A percentile compares a stretch with the other conserved stretches of the same genome.
Evolutionary conservation across 148 eudicot species (phyloP).

Genomic region (Rhododendron ovatum): DNA sequence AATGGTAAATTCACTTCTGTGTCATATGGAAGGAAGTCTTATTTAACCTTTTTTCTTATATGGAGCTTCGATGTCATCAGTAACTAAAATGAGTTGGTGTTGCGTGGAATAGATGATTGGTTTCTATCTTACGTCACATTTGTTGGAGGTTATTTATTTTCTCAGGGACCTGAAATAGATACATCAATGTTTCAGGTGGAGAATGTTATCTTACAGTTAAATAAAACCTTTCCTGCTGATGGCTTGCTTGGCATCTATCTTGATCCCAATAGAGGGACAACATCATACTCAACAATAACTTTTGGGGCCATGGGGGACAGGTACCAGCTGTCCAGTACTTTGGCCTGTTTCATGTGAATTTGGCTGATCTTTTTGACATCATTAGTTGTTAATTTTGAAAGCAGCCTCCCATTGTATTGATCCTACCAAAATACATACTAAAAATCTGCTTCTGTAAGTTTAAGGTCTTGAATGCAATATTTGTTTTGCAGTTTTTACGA

Average conservation of each 20-base stretch:
- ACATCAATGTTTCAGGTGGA: constrained; percentile 54
- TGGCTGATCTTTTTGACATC: neutral
- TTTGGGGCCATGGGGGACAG: constrained; percentile 99
- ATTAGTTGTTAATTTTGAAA: neutral
- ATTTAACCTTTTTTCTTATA: neutral
- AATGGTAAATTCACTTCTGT: neutral
- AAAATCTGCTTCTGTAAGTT: constrained; percentile 7
- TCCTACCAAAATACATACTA: neutral
- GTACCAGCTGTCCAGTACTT: constrained; percentile 26
- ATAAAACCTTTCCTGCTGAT: constrained; percentile 83
- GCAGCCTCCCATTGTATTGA: neutral
- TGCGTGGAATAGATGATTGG: neutral
- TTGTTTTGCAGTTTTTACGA: constrained; percentile 84
- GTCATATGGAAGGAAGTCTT: neutral
- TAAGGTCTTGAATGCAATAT: constrained; percentile 11
- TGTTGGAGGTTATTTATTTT: neutral
- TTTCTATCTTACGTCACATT: neutral
- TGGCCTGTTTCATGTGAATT: constrained; percentile 14
- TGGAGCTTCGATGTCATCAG: neutral
- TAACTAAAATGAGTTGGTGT: neutral
- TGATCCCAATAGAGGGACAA: constrained; percentile 60
- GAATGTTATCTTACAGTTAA: constrained; percentile 71
- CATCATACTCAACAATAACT: constrained; percentile 76
- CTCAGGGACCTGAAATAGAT: neutral
- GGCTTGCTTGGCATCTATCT: constrained; percentile 92